Evolutionary conservation across 2,329 filamentous ascomycete species (phyloP), one percentile per base, ranked within the genome.

Genomic region (Gliomastix tumulicola): DNA sequence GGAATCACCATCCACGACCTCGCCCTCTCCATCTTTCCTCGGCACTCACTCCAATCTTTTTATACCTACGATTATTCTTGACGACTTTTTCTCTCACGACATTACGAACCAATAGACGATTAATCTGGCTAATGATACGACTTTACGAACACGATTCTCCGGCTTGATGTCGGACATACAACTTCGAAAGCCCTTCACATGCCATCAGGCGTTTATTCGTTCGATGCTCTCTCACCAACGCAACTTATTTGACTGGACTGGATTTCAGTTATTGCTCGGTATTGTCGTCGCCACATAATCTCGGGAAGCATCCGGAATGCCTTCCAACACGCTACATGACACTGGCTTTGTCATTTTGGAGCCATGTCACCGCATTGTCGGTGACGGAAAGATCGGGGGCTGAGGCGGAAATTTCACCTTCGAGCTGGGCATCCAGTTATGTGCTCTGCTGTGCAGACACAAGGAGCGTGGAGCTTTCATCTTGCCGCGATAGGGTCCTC

Each of bases 231-330:
- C 30, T 30, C 41, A 19, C 34, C 17, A 31, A 32, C 17, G n/a
- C 30, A 37, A 44, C 37, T 38, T 46, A 8, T 21, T 18, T 17
- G 22, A 36, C 40, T 45, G 49, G 47, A 55, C 59, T 47, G 57
- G 56, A 41, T 48, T 54, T 40, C n/a, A n/a, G n/a, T n/a, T n/a
- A n/a, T n/a, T n/a, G 25, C n/a, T 28, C 46, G 34, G 36, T 34
- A 41, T 47, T 47, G 53, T 48, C 55, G 55, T 56, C 50, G 40
- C 49, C 40, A 41, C 37, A 49, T 52, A 53, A 61, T 60, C 55
- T 54, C 54, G 49, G 49, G 45, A 45, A 49, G 52, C 61, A 65
- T 65, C 63, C 46, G 62, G 57, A 44, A 61, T 66, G 57, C 53
- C 32, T 32, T 27, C 28, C 15, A 28, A 12, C 33, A 21, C 28